phyloP scores from a whole-genome alignment of 441 rosid genomes.

The Flueggea neowawraea region DNA sequence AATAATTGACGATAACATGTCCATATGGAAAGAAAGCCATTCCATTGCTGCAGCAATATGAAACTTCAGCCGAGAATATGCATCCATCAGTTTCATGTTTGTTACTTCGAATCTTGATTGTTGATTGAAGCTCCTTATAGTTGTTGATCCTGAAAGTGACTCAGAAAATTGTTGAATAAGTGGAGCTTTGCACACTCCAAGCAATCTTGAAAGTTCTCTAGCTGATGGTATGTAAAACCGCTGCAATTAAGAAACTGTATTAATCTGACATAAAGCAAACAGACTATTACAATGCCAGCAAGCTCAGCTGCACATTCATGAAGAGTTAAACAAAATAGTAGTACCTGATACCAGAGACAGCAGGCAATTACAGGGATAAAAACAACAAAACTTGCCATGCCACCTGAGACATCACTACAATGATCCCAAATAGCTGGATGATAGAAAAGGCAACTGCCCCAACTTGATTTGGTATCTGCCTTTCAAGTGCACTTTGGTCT shows the following conservation, averaged over 20 bases:
- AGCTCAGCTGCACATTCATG: not conserved
- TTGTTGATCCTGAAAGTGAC: constrained; percentile 76
- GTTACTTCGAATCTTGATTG: constrained; percentile 60
- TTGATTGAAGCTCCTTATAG: constrained; percentile 85
- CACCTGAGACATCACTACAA: constrained; percentile 88
- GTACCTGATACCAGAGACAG: constrained; percentile 87
- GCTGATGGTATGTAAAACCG: constrained; percentile 77
- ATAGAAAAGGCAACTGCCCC: constrained; percentile 44
- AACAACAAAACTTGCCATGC: constrained; percentile 80
- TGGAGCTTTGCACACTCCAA: constrained; percentile 83
- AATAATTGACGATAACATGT: constrained; percentile 62
- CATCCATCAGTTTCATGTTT: constrained; percentile 65
- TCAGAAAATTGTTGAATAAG: constrained; percentile 89
- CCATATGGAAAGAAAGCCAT: constrained; percentile 87
- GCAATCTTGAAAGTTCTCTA: constrained; percentile 73
- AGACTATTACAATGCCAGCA: no score
- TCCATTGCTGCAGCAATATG: constrained; percentile 72
- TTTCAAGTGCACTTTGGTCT: constrained; percentile 76
- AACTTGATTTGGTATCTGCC: constrained; percentile 46
- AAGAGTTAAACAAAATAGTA: constrained; percentile 1
- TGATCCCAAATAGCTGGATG: constrained; percentile 67
- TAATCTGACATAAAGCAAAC: not conserved
- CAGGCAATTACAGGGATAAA: constrained; percentile 70
- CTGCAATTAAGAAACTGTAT: constrained; percentile 32
- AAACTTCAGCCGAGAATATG: constrained; percentile 72